phyloP scores from a whole-genome alignment of 2,329 filamentous ascomycete genomes.

The Botrytis fragariae region DNA sequence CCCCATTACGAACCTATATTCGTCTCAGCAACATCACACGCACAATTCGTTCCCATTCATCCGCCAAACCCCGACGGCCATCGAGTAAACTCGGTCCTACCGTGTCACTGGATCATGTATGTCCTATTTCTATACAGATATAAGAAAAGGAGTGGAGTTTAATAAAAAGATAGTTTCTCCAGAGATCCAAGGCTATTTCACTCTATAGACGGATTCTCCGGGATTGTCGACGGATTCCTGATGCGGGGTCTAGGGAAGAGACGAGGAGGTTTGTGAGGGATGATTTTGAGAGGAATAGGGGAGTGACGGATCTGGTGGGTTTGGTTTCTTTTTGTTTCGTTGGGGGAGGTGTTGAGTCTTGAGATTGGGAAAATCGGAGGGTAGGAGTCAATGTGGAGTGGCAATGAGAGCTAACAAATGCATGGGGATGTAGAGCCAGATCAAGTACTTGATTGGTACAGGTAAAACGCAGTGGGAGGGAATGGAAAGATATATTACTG shows the following conservation, averaged over 20 bases:
- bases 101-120: conserved; percentile 59
- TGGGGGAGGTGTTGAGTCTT: not conserved
- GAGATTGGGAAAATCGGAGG: not conserved
- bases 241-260: conserved; percentile 53
- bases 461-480: conserved; percentile 65
- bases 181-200: conserved; percentile 52
- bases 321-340: not conserved
- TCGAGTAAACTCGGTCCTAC: conserved; percentile 42
- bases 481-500: conserved; percentile 57
- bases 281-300: conserved; percentile 59
- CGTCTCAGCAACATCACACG: not conserved
- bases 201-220: conserved; percentile 59
- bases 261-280: conserved; percentile 55
- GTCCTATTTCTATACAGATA: conserved; percentile 25
- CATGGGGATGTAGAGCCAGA: conserved; percentile 48
- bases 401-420: conserved; percentile 2
- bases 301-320: conserved; percentile 56
- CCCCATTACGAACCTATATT: not conserved
- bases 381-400: not conserved
- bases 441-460: conserved; percentile 61
- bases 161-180: conserved; percentile 49
- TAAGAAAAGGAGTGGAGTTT: not conserved
- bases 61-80: conserved; percentile 33
- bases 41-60: conserved; percentile 17
- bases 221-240: conserved; percentile 51